phyloP scores from a whole-genome alignment of 495 filamentous ascomycete species.

The Neurospora sp. region DNA sequence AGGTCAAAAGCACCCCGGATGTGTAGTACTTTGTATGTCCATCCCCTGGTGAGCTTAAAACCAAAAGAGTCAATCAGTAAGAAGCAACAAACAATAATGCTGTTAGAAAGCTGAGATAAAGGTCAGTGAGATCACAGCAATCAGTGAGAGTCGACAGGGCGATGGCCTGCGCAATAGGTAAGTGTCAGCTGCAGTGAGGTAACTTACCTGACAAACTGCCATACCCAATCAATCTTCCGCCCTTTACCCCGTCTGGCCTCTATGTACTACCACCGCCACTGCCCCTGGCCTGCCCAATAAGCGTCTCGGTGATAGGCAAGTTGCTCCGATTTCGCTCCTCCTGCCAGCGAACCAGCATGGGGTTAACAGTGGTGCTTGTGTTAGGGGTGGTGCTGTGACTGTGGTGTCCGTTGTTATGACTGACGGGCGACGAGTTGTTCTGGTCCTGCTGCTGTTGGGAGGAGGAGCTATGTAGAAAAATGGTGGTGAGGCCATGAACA shows the following conservation, averaged over 20 bases:
- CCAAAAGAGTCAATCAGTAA: neutral
- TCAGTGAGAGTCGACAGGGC: neutral
- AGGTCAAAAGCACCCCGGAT: neutral
- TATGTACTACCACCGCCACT: neutral
- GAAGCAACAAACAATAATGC: neutral
- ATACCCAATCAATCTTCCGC: neutral
- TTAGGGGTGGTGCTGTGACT: neutral
- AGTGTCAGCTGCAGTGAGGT: neutral
- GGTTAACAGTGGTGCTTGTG: neutral
- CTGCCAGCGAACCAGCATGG: constrained; percentile 30
- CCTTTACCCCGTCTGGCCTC: neutral
- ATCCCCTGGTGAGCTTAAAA: neutral
- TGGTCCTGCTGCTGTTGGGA: neutral
- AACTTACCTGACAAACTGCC: neutral
- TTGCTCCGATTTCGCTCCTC: constrained; percentile 24
- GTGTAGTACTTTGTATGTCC: neutral
- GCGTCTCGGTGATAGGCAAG: constrained; percentile 31
- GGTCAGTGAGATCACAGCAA: neutral
- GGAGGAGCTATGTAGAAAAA: neutral
- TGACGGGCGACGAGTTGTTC: constrained; percentile 1
- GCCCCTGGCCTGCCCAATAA: neutral
- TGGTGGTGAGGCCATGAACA: neutral
- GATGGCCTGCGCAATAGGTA: neutral
- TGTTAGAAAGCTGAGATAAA: neutral
- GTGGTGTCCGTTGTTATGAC: neutral